Evolutionary conservation across 345 rosid species (phyloP).

Genomic region (Citropsis articulata): DNA sequence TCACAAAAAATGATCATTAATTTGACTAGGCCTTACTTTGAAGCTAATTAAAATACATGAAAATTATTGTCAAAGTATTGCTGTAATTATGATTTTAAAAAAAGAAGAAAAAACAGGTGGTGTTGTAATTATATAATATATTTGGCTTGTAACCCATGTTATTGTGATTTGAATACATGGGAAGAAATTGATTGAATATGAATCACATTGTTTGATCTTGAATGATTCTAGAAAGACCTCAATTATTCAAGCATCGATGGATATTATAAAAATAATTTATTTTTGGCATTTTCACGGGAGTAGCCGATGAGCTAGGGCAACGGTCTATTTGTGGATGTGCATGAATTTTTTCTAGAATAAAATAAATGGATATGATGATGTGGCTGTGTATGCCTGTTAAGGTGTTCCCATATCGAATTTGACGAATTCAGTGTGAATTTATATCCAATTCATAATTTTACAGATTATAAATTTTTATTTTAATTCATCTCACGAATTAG

Average conservation of each 20-base stretch:
- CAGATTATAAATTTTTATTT: too few relatives aligned
- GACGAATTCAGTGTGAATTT: too few relatives aligned
- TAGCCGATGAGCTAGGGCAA: not conserved
- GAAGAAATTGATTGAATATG: not conserved
- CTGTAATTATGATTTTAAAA: not conserved
- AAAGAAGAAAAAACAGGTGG: not conserved
- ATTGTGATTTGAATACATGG: not conserved
- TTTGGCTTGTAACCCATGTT: not conserved
- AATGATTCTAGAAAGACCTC: not conserved
- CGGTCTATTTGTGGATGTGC: not conserved
- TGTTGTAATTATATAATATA: too few relatives aligned
- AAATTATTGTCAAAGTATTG: not conserved
- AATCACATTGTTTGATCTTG: not conserved
- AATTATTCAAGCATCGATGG: not conserved
- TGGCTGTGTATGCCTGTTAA: not conserved
- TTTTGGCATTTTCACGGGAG: not conserved
- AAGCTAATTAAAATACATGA: not conserved
- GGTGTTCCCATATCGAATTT: too few relatives aligned
- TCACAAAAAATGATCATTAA: too few relatives aligned
- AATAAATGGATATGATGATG: not conserved
- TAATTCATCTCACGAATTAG: too few relatives aligned
- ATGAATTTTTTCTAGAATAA: too few relatives aligned
- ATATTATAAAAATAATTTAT: not conserved
- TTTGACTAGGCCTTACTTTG: not conserved
- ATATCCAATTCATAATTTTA: too few relatives aligned